Evolutionary conservation across 31 red algal species (phyloP).

Genomic region (Odonthalia washingtoniensis): DNA sequence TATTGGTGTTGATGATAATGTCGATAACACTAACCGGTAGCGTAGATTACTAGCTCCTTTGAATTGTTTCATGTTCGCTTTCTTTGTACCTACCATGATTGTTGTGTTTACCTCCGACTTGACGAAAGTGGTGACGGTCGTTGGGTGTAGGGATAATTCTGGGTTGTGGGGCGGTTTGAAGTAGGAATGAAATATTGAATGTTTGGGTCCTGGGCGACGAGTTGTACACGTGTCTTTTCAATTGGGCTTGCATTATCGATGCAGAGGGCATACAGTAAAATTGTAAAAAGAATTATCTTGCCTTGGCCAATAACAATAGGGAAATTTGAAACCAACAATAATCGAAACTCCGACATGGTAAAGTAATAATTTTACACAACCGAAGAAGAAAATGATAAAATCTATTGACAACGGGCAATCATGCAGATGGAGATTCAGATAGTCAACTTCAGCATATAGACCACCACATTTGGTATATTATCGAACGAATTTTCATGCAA

Average conservation of each 20-base stretch:
- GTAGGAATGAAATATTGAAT: too few species aligned
- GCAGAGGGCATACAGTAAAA: too few species aligned
- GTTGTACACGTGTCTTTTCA: too few species aligned
- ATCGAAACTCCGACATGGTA: conserved; percentile 77
- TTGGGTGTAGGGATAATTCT: too few species aligned
- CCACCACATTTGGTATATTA: conserved; percentile 91
- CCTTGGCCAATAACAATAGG: too few species aligned
- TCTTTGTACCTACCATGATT: conserved; percentile 48
- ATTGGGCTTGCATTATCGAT: too few species aligned
- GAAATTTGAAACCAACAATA: conserved; percentile 44
- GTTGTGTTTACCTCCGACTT: neutral
- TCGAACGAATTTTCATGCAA: conserved; percentile 75
- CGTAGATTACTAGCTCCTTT: conserved; percentile 59
- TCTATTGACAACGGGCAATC: conserved; percentile 96
- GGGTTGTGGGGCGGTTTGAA: too few species aligned
- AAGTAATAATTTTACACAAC: conserved; percentile 57
- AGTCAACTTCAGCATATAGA: conserved; percentile 64
- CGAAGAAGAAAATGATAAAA: conserved; percentile 5
- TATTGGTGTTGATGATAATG: conserved; percentile 67
- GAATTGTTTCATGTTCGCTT: conserved; percentile 41
- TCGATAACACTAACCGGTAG: conserved; percentile 79
- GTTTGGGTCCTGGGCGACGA: too few species aligned
- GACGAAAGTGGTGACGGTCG: too few species aligned
- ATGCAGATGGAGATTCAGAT: conserved; percentile 72
- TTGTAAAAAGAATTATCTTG: too few species aligned